Evolutionary conservation across 495 filamentous ascomycete genomes (phyloP).

Genomic region (Hypoxylon rickii): DNA sequence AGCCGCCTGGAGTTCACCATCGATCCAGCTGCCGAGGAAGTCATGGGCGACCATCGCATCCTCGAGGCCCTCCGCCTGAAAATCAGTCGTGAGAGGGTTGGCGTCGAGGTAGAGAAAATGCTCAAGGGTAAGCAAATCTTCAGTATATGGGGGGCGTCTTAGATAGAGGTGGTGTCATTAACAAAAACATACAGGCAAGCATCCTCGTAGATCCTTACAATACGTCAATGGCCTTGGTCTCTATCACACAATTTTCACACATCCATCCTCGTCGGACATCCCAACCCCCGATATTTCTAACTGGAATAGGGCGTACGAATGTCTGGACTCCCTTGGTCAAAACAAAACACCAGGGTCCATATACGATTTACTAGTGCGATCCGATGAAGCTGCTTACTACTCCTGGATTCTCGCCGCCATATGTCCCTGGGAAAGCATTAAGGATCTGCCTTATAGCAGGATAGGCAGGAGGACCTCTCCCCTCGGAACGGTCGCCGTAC

Average conservation of each 20-base stretch:
- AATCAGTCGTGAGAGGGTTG: slow-evolving; percentile 88
- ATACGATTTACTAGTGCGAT: slow-evolving; percentile 59
- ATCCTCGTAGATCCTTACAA: slow-evolving; percentile 69
- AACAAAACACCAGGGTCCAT: slow-evolving; percentile 56
- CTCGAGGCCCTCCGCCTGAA: slow-evolving; percentile 78
- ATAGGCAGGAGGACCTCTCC: slow-evolving; percentile 51
- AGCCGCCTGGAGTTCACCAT: slow-evolving; percentile 81
- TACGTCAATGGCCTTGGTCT: slow-evolving; percentile 75
- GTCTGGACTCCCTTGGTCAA: slow-evolving; percentile 48
- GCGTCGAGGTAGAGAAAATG: slow-evolving; percentile 88
- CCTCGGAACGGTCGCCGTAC: slow-evolving; percentile 59
- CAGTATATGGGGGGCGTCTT: neutral
- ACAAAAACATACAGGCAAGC: slow-evolving; percentile 55
- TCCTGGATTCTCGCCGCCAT: slow-evolving; percentile 79
- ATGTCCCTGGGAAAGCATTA: slow-evolving; percentile 72
- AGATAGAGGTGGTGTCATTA: slow-evolving; percentile 3
- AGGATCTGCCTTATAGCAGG: slow-evolving; percentile 43
- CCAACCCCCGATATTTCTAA: slow-evolving; percentile 42
- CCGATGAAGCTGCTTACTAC: slow-evolving; percentile 63
- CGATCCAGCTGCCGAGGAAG: slow-evolving; percentile 63
- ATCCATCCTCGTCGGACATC: slow-evolving; percentile 53
- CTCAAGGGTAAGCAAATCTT: slow-evolving; percentile 61
- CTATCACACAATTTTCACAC: slow-evolving; percentile 80
- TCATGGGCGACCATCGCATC: slow-evolving; percentile 78
- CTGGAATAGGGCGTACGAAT: slow-evolving; percentile 59